Conservation (phyloP, 208 protist genomes). For the Crithidia mellificae region DNA sequence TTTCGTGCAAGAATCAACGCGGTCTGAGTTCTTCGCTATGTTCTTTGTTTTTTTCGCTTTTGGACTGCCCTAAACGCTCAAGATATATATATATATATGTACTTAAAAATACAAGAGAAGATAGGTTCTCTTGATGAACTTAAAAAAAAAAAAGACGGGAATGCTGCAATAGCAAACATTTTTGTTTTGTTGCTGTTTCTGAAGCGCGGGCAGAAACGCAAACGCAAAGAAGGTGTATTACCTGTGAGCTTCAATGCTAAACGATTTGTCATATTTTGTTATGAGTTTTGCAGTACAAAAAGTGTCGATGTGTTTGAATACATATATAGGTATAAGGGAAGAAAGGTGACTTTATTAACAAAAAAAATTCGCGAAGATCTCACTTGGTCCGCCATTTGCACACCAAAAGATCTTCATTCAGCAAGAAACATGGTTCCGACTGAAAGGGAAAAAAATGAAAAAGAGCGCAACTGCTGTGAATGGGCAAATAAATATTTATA, state of each 20-base stretch:
- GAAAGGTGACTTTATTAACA: not conserved
- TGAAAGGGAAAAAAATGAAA: not conserved
- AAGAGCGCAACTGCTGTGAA: not conserved
- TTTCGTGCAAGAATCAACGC: too few species aligned
- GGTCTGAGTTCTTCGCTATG: too few species aligned
- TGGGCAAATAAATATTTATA: not conserved
- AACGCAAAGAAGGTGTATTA: not conserved
- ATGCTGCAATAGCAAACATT: too few species aligned
- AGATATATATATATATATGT: too few species aligned
- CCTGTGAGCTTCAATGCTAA: not conserved
- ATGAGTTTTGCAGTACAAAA: not conserved
- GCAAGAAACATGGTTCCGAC: not conserved
- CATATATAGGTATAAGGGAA: not conserved
- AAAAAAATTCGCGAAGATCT: not conserved
- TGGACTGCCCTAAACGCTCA: too few species aligned
- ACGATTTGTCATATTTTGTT: constrained; percentile 9
- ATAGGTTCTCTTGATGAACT: too few species aligned
- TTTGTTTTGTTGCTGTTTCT: too few species aligned
- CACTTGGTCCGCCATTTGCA: not conserved
- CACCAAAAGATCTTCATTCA: not conserved
- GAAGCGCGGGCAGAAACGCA: not conserved
- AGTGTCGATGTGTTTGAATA: constrained; percentile 5
- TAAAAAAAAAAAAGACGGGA: not conserved
- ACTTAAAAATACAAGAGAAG: too few species aligned
- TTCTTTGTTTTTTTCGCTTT: too few species aligned